A percentile compares a stretch with the other conserved stretches of the same genome.
Conservation (phyloP, 257 asterid species). For the Penstemon newberryi region DNA sequence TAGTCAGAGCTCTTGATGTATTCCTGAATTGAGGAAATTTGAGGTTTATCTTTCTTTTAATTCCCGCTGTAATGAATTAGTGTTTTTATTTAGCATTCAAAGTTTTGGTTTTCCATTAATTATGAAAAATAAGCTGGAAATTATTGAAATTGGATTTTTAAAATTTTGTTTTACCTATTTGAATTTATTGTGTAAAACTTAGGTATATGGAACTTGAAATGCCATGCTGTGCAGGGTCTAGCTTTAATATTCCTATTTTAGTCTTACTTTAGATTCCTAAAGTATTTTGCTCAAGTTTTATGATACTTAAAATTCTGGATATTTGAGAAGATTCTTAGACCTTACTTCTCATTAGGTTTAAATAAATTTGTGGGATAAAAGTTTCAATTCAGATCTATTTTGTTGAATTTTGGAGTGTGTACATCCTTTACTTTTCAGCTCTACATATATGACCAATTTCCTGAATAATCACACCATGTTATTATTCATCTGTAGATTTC, state of each 20-base stretch:
- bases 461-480: conserved; percentile 19
- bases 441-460: neutral
- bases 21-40: neutral
- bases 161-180: neutral
- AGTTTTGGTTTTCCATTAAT: neutral
- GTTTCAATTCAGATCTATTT: conserved; percentile 1
- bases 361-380: neutral
- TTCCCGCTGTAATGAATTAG: neutral
- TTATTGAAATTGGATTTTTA: neutral
- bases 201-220: neutral
- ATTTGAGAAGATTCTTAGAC: conserved; percentile 16
- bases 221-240: conserved; percentile 17
- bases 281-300: neutral
- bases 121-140: too few relatives aligned
- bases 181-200: neutral
- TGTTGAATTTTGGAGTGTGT: conserved; percentile 4
- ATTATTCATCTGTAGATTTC: conserved; percentile 47
- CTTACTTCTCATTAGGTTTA: conserved; percentile 2
- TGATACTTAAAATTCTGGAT: neutral
- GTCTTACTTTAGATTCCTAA: neutral
- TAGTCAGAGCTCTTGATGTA: neutral
- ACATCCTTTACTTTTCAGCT: neutral
- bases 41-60: neutral
- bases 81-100: neutral
- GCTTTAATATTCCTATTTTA: neutral